Base-by-base conservation (phyloP, 495 filamentous ascomycete genomes). In the Penicillium coprophilum region DNA sequence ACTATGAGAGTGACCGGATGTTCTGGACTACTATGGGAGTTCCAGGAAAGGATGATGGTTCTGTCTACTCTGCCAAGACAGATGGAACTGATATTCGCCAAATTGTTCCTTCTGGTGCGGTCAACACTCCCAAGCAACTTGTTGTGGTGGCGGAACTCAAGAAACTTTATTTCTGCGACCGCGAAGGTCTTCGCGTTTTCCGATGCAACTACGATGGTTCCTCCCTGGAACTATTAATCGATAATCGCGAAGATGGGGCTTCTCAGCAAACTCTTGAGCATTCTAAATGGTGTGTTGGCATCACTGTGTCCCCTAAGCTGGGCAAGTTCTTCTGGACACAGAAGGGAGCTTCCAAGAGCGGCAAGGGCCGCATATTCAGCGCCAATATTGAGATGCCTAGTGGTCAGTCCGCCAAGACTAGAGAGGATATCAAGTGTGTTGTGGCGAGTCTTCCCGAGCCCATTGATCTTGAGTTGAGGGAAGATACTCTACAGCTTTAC, bases 71-170 rank as follows among this genome's bases (percentile, higher is more conserved):
- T 12, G 62, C 68, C 52, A 71, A 74, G 21, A 54, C 77, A 6
- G 71, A 78, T 48, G 73, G 73, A 12, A 70, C 49, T n/a, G 68
- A 73, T 50, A 56, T 71, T 31, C 30, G 30, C 8, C 43, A 50
- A 68, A 32, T 79, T 8, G 53, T 82, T 2, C 57, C 69, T 0
- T 46, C 50, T 0, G 78, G 77, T 10, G 34, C 38, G 2, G 58
- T 77, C 7, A 74, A 82, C 58, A 83, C 81, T 0, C 80, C 81
- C 2, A 84, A 83, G 56, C 80, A 84, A 61, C 38, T 82, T n/a
- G 60, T 66, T 4, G 38, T 81, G 5, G 75, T 44, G 20, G 31
- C 0, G 36, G n/a, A 3, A 58, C 69, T 9, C 48, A 66, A 24
- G 71, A 71, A 23, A n/a, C 6, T 84, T 12, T 83, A 82, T 58